These are phyloP conservation scores for Viola pubescens DNA, from an alignment of 441 rosid species.

Conservation along the genomic window DNA sequence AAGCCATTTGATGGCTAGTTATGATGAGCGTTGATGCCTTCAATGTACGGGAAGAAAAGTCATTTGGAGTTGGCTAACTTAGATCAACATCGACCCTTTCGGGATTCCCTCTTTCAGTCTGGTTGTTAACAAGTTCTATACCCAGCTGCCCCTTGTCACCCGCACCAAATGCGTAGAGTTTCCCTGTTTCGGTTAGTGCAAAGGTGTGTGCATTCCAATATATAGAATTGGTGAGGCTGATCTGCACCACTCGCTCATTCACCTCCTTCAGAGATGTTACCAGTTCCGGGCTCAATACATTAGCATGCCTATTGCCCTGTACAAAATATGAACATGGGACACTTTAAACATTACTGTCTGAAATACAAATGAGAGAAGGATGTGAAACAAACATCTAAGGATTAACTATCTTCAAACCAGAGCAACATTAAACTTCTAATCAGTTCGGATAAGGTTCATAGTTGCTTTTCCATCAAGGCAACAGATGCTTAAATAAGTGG, in stretches of 20 bases:
- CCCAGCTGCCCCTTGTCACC: constrained; percentile 99
- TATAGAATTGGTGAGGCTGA: constrained; percentile 76
- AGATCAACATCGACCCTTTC: constrained; percentile 62
- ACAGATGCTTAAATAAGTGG: no score
- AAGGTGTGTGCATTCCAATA: constrained; percentile 91
- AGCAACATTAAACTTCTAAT: no score
- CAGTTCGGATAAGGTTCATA: no score
- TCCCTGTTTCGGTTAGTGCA: constrained; percentile 84
- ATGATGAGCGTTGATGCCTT: no score
- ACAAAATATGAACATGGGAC: neutral
- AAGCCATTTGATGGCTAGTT: no score
- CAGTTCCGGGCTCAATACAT: constrained; percentile 67
- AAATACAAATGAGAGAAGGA: no score
- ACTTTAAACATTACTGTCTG: neutral
- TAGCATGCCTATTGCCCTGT: constrained; percentile 57
- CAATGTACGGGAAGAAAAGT: constrained; percentile 5
- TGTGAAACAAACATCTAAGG: no score
- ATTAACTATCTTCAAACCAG: no score
- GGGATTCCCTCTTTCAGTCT: constrained; percentile 62
- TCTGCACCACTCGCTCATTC: constrained; percentile 70
- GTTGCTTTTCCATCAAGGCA: no score
- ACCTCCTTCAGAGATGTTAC: constrained; percentile 69
- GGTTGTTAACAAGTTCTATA: constrained; percentile 48
- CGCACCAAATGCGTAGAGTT: constrained; percentile 76
- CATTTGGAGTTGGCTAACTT: constrained; percentile 28